Evolutionary conservation across 306 rosid species (phyloP), one percentile per base, ranked within the genome.

Genomic region (Adenanthera pavonina): DNA sequence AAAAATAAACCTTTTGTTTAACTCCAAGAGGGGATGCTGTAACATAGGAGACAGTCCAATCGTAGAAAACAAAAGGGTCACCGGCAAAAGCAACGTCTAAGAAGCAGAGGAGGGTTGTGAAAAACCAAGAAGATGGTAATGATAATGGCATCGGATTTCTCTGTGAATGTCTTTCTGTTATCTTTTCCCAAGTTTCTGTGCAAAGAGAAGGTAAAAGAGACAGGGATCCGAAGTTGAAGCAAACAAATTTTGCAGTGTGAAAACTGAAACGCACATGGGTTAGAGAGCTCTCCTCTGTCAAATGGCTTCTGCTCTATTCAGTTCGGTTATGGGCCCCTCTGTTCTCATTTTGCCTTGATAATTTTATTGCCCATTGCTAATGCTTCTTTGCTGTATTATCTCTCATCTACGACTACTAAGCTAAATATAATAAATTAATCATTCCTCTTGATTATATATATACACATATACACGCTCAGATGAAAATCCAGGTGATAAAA

Each of bases 11-110:
- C 97, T 89, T 83, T 59, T 94, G 97, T 75, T 91, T 89, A 9
- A 84, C 72, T 64, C 97, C 98, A 66, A 94, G 94, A 0, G 97
- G 97, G 66, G 92, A 84, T 8, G 90, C 86, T 6, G 88, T 74
- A 79, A 84, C 71, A 88, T 92, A 94, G 3, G 98, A 90, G 72
- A 90, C 91, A 62, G 93, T 81, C 98, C 98, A 94, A 72, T 94
- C 97, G 77, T 62, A 90, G 91, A 78, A 94, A 71, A 87, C 89
- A 65, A 74, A 91, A 46, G 97, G 97, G 76, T 94, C 98, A 15
- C 91, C 88, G 0, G 97, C 89, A 61, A 90, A 86, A 90, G 85
- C 91, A 82, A 84, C 61, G 49, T 69, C 66, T 5, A 78, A 54
- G 64, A 88, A 82, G 74, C 86, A 90, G 3, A 88, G 65, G 36